Percentiles rank a stretch among this genome's conserved stretches.
Evolutionary conservation across 352 stramenopile genomes (phyloP).

Genomic region (Phytopythium boreale): DNA sequence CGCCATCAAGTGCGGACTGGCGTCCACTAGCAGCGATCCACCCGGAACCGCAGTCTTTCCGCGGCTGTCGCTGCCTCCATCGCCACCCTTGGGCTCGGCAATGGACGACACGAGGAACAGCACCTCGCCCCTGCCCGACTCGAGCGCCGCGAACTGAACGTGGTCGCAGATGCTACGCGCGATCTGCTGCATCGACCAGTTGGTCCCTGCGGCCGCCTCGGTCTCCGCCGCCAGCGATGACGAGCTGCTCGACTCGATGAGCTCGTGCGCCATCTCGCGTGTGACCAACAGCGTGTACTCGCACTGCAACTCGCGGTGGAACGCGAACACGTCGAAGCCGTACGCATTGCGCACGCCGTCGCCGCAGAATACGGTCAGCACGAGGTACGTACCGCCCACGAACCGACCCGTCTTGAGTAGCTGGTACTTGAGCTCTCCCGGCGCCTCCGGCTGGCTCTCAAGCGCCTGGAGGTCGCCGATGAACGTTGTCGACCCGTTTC

Average conservation of each 20-base stretch:
- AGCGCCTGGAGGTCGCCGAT: constrained; percentile 30
- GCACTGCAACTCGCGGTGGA: constrained; percentile 38
- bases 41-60: not conserved
- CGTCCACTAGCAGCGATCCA: constrained; percentile 24
- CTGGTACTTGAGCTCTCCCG: constrained; percentile 42
- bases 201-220: constrained; percentile 59
- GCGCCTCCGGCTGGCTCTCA: constrained; percentile 16
- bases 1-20: constrained; percentile 16
- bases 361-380: constrained; percentile 69
- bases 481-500: constrained; percentile 17
- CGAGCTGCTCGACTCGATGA: constrained; percentile 58
- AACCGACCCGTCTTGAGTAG: constrained; percentile 67
- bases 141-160: constrained; percentile 43
- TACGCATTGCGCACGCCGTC: constrained; percentile 63
- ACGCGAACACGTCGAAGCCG: constrained; percentile 62
- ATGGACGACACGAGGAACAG: constrained; percentile 41
- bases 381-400: constrained; percentile 57
- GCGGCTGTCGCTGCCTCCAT: not conserved
- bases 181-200: constrained; percentile 71
- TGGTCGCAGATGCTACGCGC: constrained; percentile 58
- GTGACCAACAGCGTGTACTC: constrained; percentile 55
- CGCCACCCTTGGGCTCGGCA: constrained; percentile 9
- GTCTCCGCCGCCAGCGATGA: constrained; percentile 49
- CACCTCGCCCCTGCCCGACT: constrained; percentile 35
- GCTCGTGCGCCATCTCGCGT: constrained; percentile 57